Evolutionary conservation across 2,329 filamentous ascomycete genomes (phyloP).

Genomic region (Gliomastix tumulicola): DNA sequence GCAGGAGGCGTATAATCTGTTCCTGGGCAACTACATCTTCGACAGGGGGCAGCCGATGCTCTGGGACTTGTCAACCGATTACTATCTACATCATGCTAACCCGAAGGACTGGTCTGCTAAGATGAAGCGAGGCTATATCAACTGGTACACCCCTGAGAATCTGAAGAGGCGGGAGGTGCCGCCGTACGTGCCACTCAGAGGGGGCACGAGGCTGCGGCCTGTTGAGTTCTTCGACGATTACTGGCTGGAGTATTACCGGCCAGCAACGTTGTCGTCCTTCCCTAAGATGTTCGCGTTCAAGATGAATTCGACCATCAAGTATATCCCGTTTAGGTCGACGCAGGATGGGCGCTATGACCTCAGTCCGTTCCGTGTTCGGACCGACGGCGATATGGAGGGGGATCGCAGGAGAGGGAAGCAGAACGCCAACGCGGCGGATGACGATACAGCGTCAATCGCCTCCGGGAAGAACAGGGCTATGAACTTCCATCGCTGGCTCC

Average conservation of each 20-base stretch:
- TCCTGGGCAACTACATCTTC: constrained; percentile 93
- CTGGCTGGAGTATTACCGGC: constrained; percentile 95
- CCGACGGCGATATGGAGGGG: constrained; percentile 49
- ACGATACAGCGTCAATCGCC: constrained; percentile 29
- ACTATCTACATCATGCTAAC: constrained; percentile 88
- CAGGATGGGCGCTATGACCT: constrained; percentile 72
- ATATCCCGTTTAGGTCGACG: constrained; percentile 68
- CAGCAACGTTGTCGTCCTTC: constrained; percentile 79
- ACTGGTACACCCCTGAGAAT: constrained; percentile 76
- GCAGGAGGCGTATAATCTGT: constrained; percentile 96
- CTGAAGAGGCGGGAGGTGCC: constrained; percentile 57
- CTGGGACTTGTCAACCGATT: constrained; percentile 92
- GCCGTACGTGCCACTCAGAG: constrained; percentile 29
- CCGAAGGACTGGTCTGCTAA: constrained; percentile 66
- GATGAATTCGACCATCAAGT: constrained; percentile 83
- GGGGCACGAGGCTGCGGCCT: constrained; percentile 29
- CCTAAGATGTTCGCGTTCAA: constrained; percentile 88
- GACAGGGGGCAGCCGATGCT: constrained; percentile 84
- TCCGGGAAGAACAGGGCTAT: constrained; percentile 39
- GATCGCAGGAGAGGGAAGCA: constrained; percentile 60
- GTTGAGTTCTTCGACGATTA: constrained; percentile 78
- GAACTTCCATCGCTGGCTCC: constrained; percentile 56
- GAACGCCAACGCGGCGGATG: constrained; percentile 18
- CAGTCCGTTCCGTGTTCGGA: constrained; percentile 80
- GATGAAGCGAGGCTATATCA: constrained; percentile 65